Base-by-base conservation (phyloP, 768 basidiomycete genomes). In the Tubosaeta sp. region DNA sequence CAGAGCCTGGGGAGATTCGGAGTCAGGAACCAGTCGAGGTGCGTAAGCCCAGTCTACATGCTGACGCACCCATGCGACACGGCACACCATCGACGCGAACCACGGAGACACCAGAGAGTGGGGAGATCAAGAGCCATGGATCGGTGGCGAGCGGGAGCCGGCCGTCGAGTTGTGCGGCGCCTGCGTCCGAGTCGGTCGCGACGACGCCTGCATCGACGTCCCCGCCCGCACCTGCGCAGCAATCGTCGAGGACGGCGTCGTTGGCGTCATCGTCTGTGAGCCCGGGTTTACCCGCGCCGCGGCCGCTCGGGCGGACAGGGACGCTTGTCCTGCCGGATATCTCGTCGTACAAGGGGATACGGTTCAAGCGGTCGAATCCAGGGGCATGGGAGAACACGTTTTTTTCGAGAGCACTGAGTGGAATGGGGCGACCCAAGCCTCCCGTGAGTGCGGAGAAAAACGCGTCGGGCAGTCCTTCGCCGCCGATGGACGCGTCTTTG, bases 401-500 rank as follows among this genome's bases (percentile, higher is more conserved):
- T 50, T 65, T 64, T 39, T 65, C 64, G 21, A 54, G 64, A 21
- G 64, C 51, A 7, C 32, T 66, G 52, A 40, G 4, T 19, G 34
- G 57, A 10, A 25, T 12, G 6, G 6, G 14, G 3, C 46, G 45
- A 7, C 16, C 52, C 13, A 58, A 53, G 1, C 45, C 24, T 5
- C 27, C 30, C 3, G 30, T 11, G 18, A 49, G 19, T 7, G 16
- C 13, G 4, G 40, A 50, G 16, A 35, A 34, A 35, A 40, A n/a
- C 22, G 13, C 12, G 4, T 34, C 43, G 14, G 31, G 22, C 10
- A 19, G 10, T 6, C 14, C 14, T 11, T 19, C 52, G 11, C 2
- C 14, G 12, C 13, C 53, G 27, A 30, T 18, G 39, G 50, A 53
- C 6, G 19, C 16, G 3, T 21, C 30, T 4, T 39, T 41, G 21